These are phyloP conservation scores for Cercophora samala DNA, from an alignment of 495 filamentous ascomycete species.

Conservation along the genomic window DNA sequence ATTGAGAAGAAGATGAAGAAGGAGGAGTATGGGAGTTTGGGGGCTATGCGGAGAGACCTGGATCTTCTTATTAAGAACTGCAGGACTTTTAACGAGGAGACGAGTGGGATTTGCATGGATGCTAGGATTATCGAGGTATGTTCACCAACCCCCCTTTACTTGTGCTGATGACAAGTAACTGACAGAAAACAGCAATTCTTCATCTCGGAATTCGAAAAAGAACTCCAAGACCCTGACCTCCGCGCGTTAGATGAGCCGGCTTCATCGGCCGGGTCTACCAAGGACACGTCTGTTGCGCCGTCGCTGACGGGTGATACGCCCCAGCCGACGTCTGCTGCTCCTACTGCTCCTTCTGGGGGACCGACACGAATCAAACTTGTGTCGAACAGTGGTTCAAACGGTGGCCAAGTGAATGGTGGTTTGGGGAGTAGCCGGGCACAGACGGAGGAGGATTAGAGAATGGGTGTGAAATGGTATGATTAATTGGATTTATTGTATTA, in stretches of 20 bases:
- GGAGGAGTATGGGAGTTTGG: conserved; percentile 79
- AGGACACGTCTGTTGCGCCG: conserved; percentile 64
- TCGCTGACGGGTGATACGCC: conserved; percentile 70
- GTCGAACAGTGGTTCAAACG: conserved; percentile 47
- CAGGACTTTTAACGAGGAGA: conserved; percentile 92
- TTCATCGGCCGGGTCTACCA: conserved; percentile 33
- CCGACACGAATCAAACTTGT: conserved; percentile 54
- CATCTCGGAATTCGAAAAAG: conserved; percentile 62
- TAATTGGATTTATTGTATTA: background rate
- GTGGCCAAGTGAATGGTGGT: conserved; percentile 40
- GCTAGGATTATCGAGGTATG: conserved; percentile 87
- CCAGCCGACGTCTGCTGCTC: conserved; percentile 39
- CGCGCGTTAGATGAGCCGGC: conserved; percentile 60
- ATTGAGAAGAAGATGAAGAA: conserved; percentile 92
- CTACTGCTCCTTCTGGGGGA: conserved; percentile 38
- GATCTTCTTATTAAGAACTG: conserved; percentile 84
- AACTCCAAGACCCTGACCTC: conserved; percentile 68
- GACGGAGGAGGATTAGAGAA: conserved; percentile 46
- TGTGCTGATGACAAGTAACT: conserved; percentile 1
- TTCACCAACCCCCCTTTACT: background rate
- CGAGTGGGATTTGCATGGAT: conserved; percentile 84
- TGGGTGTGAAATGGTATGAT: background rate
- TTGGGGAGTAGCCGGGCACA: conserved; percentile 33
- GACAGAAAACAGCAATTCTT: conserved; percentile 60
- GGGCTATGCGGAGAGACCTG: conserved; percentile 78